Percentiles rank a stretch among this genome's conserved stretches.
phyloP scores from a whole-genome alignment of 768 basidiomycete species.

The Cystobasidium tubakii region DNA sequence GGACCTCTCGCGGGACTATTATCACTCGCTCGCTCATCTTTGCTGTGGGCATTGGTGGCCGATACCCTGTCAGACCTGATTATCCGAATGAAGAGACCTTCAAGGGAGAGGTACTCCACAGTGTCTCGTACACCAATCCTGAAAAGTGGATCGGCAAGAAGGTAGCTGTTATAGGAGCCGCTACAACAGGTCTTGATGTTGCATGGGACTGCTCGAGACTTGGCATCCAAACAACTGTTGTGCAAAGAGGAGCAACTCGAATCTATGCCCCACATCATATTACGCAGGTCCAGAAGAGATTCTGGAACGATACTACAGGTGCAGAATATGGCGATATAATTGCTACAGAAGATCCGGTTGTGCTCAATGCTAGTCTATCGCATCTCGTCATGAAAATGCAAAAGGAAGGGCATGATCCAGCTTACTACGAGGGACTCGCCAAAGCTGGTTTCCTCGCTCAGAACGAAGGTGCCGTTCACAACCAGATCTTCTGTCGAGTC shows the following conservation, averaged over 20 bases:
- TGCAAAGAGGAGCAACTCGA: conserved; percentile 14
- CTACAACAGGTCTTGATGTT: conserved; percentile 20
- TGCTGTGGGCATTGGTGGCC: conserved; percentile 27
- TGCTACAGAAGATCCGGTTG: conserved; percentile 12
- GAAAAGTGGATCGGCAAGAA: conserved; percentile 29
- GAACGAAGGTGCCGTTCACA: background rate
- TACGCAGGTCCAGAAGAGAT: background rate
- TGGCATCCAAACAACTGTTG: background rate
- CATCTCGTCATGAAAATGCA: background rate
- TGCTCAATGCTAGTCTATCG: conserved; percentile 2
- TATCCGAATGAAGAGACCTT: conserved; percentile 17
- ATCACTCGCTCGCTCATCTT: conserved; percentile 10
- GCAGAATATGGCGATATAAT: conserved; percentile 28
- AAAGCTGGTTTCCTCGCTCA: conserved; percentile 31
- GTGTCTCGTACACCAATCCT: background rate
- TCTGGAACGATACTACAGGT: conserved; percentile 6
- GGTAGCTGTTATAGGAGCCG: conserved; percentile 23
- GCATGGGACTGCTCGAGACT: conserved; percentile 8
- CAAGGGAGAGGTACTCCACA: conserved; percentile 25
- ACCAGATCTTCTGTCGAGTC: conserved; percentile 16
- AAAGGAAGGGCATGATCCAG: conserved; percentile 7
- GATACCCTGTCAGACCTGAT: conserved; percentile 12
- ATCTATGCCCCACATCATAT: conserved; percentile 16
- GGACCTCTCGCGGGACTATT: background rate
- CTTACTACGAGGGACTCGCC: conserved; percentile 4